Percentiles rank a stretch among this genome's conserved stretches.
Evolutionary conservation across 306 rosid species (phyloP).

Genomic region (Senna siamea): DNA sequence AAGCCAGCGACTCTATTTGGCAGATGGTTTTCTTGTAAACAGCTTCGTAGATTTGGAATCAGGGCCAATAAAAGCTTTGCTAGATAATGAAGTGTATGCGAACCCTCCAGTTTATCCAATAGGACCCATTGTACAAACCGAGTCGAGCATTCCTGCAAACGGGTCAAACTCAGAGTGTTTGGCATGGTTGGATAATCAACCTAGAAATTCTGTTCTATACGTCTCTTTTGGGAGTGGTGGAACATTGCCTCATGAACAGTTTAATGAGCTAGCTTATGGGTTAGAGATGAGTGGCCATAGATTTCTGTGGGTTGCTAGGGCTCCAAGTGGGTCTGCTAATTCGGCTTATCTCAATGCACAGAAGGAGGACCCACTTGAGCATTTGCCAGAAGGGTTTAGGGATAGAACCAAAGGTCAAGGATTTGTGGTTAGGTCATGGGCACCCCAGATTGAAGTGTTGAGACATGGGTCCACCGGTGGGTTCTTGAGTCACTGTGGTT

Average conservation of each 20-base stretch:
- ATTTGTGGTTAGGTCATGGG: slow-evolving; percentile 2
- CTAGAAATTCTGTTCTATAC: neutral
- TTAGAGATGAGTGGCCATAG: neutral
- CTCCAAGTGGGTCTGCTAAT: neutral
- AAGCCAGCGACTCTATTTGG: neutral
- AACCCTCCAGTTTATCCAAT: slow-evolving; percentile 13
- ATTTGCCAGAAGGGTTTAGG: neutral
- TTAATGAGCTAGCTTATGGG: neutral
- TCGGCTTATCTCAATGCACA: neutral
- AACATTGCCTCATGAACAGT: neutral
- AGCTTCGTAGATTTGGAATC: slow-evolving; percentile 1
- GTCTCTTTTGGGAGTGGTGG: neutral
- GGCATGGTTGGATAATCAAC: neutral
- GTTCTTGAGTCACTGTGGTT: neutral
- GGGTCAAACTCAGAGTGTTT: neutral
- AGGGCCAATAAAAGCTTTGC: neutral
- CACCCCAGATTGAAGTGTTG: neutral
- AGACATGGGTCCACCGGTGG: neutral
- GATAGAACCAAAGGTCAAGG: neutral
- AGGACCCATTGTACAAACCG: slow-evolving; percentile 29
- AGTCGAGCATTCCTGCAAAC: neutral
- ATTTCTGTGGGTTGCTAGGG: neutral
- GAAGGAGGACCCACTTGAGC: slow-evolving; percentile 1
- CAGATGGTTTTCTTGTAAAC: neutral
- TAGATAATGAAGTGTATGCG: neutral